Conservation (phyloP, 2,329 filamentous ascomycete species). For the Aspergillus terreus region DNA sequence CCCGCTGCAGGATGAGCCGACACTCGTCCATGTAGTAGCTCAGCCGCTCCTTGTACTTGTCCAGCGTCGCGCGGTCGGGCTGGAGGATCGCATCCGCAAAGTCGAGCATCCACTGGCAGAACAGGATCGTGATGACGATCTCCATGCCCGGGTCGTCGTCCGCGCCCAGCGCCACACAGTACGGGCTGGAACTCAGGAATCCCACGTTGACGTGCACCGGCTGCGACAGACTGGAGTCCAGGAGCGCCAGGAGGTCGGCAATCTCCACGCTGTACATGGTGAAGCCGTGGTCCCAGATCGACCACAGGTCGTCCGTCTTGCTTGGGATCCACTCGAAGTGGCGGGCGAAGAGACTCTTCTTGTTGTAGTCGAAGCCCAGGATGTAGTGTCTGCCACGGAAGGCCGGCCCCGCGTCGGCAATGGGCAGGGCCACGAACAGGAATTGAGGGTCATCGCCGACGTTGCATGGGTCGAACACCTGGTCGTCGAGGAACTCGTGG, state of each 20-base stretch:
- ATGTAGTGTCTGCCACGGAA: conserved; percentile 22
- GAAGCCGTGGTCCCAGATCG: conserved; percentile 24
- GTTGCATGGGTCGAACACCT: conserved; percentile 7
- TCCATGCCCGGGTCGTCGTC: conserved; percentile 29
- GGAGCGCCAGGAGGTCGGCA: conserved; percentile 17
- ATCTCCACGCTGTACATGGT: conserved; percentile 21
- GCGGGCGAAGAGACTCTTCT: conserved; percentile 20
- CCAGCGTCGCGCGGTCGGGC: conserved; percentile 3
- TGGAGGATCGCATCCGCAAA: conserved; percentile 20
- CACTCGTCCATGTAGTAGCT: conserved; percentile 18
- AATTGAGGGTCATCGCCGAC: conserved; percentile 15
- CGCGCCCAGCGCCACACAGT: conserved; percentile 12
- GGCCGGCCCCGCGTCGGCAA: conserved; percentile 14
- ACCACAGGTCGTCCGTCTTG: conserved; percentile 19
- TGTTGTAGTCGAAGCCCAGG: conserved; percentile 24
- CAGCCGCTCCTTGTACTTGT: conserved; percentile 11
- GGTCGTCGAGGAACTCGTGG: conserved; percentile 16
- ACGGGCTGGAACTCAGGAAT: conserved; percentile 21
- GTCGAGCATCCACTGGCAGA: conserved; percentile 29
- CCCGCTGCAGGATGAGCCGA: conserved; percentile 22
- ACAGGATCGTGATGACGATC: conserved; percentile 27
- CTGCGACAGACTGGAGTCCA: conserved; percentile 18
- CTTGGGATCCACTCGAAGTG: conserved; percentile 23
- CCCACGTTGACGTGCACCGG: conserved; percentile 17
- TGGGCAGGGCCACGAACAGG: conserved; percentile 21